Conservation (phyloP, 805 yeast genomes). For the Saturnispora silvae region DNA sequence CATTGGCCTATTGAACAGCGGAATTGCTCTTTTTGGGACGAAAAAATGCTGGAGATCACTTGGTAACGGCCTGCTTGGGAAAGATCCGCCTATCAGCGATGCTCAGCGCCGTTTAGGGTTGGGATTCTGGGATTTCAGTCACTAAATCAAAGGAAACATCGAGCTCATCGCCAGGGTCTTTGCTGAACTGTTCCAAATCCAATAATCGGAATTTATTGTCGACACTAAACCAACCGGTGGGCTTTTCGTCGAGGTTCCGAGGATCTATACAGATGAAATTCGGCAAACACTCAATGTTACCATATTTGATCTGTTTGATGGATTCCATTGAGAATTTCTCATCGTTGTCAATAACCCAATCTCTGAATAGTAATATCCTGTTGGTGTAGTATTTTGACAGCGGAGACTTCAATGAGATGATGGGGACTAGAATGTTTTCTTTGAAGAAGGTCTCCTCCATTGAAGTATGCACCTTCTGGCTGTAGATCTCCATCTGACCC, state of each 20-base stretch:
- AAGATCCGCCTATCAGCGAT: no score
- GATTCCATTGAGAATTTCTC: slow-evolving; percentile 10
- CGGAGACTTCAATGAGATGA: slow-evolving; percentile 20
- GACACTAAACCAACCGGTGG: slow-evolving; percentile 9
- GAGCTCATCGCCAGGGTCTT: neutral
- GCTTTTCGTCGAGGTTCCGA: slow-evolving; percentile 7
- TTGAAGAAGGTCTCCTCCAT: slow-evolving; percentile 12
- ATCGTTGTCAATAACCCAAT: slow-evolving; percentile 19
- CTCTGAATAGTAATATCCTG: slow-evolving; percentile 22
- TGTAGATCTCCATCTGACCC: slow-evolving; percentile 21
- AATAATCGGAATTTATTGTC: slow-evolving; percentile 11
- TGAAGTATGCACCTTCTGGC: slow-evolving; percentile 12
- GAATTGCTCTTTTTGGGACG: no score
- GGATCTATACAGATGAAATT: slow-evolving; percentile 18
- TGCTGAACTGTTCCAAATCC: slow-evolving; percentile 9
- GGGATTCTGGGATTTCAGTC: slow-evolving; percentile 36
- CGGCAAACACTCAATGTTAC: slow-evolving; percentile 16
- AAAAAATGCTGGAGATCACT: no score
- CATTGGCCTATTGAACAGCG: no score
- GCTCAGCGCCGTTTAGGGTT: no score
- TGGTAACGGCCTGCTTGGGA: no score
- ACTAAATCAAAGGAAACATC: neutral
- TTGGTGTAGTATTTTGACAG: slow-evolving; percentile 21
- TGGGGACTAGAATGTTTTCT: slow-evolving; percentile 26
- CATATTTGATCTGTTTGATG: slow-evolving; percentile 14